Conservation (phyloP, 768 basidiomycete species). For the Ramaria rubella region DNA sequence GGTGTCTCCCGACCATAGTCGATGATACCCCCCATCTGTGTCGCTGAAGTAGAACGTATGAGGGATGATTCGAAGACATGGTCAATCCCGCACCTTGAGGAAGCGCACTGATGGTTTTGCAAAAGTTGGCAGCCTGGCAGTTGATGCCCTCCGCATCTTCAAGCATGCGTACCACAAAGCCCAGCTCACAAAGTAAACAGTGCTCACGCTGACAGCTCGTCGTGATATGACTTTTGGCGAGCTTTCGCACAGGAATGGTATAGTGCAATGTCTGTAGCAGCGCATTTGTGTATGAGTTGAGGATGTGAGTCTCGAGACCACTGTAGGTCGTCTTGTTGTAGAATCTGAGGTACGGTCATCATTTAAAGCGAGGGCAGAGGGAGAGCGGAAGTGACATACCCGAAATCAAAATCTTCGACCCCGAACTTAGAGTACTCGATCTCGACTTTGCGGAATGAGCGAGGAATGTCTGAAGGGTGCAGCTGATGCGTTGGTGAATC, state of each 20-base stretch:
- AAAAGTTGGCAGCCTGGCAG: conserved; percentile 96
- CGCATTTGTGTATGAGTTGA: conserved; percentile 94
- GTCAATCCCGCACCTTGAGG: conserved; percentile 58
- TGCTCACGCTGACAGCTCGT: conserved; percentile 85
- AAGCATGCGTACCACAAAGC: conserved; percentile 91
- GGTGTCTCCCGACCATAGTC: conserved; percentile 76
- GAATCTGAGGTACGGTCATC: conserved; percentile 46
- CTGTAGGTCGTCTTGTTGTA: conserved; percentile 90
- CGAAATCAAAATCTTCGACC: conserved; percentile 98
- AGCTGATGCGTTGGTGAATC: conserved; percentile 49
- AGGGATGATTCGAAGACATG: conserved; percentile 2
- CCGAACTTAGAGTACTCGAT: conserved; percentile 99
- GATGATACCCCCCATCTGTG: conserved; percentile 59
- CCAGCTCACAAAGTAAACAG: conserved; percentile 90
- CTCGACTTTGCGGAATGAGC: conserved; percentile 84
- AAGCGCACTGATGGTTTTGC: conserved; percentile 83
- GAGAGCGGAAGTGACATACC: conserved; percentile 37
- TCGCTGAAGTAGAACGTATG: not conserved
- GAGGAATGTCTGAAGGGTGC: conserved; percentile 57
- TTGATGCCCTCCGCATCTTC: conserved; percentile 92
- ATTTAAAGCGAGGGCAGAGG: not conserved
- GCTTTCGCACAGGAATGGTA: conserved; percentile 60
- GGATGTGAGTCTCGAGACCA: conserved; percentile 93
- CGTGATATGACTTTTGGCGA: conserved; percentile 90
- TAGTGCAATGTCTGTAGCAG: conserved; percentile 90